A percentile compares a stretch with the other conserved stretches of the same genome.
Evolutionary conservation across 345 rosid species (phyloP).

Genomic region (Raphanus raphanistrum): DNA sequence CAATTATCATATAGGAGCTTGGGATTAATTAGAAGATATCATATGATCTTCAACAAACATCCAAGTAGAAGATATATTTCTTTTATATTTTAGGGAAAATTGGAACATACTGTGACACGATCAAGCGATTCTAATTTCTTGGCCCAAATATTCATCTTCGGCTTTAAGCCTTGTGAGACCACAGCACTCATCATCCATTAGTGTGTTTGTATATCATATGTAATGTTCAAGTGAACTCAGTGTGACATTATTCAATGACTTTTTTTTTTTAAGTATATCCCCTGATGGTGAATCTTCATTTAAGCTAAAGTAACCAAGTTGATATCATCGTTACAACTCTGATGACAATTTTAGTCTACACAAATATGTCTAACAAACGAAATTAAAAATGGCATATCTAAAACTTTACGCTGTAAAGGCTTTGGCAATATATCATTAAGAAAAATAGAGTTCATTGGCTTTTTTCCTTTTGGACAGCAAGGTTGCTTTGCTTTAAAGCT

Average conservation of each 20-base stretch:
- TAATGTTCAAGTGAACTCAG: not conserved
- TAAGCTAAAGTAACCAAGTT: not conserved
- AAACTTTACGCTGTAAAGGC: not conserved
- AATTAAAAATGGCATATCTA: not conserved
- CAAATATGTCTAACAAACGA: not conserved
- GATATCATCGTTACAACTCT: not conserved
- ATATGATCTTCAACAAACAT: no score
- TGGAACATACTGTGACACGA: no score
- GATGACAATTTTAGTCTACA: not conserved
- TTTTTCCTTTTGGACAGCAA: not conserved
- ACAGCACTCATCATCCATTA: not conserved
- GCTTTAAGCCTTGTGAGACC: not conserved
- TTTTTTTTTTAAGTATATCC: no score
- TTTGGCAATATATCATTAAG: not conserved
- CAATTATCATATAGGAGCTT: no score
- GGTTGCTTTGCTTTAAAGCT: slow-evolving; percentile 22
- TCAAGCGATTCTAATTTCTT: no score
- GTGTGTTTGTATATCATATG: not conserved
- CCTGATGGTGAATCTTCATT: not conserved
- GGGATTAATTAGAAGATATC: no score
- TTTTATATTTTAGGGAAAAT: no score
- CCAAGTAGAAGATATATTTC: no score
- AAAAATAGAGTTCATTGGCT: not conserved
- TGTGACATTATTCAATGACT: not conserved
- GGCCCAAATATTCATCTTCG: not conserved